Evolutionary conservation across 2,329 filamentous ascomycete species (phyloP), one percentile per base, ranked within the genome.

Genomic region (Trichoderma asperellum): DNA sequence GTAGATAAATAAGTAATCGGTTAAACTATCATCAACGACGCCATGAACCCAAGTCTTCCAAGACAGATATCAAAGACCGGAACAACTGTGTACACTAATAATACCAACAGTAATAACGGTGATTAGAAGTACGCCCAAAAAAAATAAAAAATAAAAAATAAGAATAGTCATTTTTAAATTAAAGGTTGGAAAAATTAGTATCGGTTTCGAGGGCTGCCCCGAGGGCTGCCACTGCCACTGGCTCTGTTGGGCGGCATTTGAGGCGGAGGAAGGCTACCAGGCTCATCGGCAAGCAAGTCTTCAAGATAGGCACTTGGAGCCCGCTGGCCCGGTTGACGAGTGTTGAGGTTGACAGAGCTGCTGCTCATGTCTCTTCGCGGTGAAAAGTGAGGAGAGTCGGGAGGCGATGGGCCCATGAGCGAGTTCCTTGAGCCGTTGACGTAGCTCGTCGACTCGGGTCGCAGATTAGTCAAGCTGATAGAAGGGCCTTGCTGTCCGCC

Each of bases 261-360:
- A 55, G 75, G 76, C 16, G 85, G 83, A 12, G 86, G 85, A 66
- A 87, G 82, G 72, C 81, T 78, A 47, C 82, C 81, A 6, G 85
- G 83, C 75, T 94, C 90, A 72, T 92, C 92, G 76, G 94, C 93
- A 71, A 97, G 91, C 61, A 98, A 81, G 78, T 97, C 94, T 70
- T 98, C 94, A 49, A 98, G 84, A 77, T 94, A 97, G 21, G 93
- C 92, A 78, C 93, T 97, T 0, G 95, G 95, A 18, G 94, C 91
- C 69, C 94, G 86, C 68, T 89, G 89, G 65, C 88, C 90, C 16
- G 88, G 84, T 3, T 90, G 86, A 18, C 75, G 75, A 4, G 71
- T 70, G 68, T 87, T 84, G 71, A 91, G 84, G 73, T 89, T 91
- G 71, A 94, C 77, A 5, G 89, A 90, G 77, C 90, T 94, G 55